These are phyloP conservation scores for Arabidopsis thaliana DNA, from an alignment of 345 rosid species.

Conservation along the genomic window TAIR10.1 NC_003071.7:938501-939000, in stretches of 20 bases:
- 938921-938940: not conserved
- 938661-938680: slow-evolving; percentile 37
- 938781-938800: slow-evolving; percentile 95
- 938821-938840: slow-evolving; percentile 43
- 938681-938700: slow-evolving; percentile 84
- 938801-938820: slow-evolving; percentile 98
- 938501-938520: not conserved
- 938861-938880: not conserved
- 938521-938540: not conserved
- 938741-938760: slow-evolving; percentile 97
- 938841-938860: not conserved
- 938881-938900: not conserved
- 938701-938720: slow-evolving; percentile 96
- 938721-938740: slow-evolving; percentile 95
- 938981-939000: slow-evolving; percentile 97
- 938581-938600: not conserved
- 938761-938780: slow-evolving; percentile 97
- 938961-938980: slow-evolving; percentile 99
- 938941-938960: slow-evolving; percentile 55
- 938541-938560: slow-evolving; percentile 3
- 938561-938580: not conserved
- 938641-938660: slow-evolving; percentile 44
- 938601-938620: not conserved
- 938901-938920: not conserved
- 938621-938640: slow-evolving; percentile 43